Evolutionary conservation across 345 rosid species (phyloP).

Genomic region (Citrus cavaleriei): DNA sequence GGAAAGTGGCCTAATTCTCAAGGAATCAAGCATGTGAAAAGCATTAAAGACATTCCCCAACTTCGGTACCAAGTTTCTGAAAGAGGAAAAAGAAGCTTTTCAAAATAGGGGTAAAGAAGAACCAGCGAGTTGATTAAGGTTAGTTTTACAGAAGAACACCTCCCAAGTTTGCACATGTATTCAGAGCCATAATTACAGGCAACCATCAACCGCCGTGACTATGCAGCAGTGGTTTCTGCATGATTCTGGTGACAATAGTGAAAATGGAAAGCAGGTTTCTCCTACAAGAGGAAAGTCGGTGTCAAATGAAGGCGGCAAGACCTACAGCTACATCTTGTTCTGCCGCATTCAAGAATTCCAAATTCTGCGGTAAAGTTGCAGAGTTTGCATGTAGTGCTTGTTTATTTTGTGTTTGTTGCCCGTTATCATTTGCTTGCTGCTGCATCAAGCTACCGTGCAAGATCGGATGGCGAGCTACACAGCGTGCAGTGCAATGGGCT

Average conservation of each 20-base stretch:
- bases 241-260: neutral
- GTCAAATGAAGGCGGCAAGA: neutral
- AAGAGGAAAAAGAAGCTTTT: neutral
- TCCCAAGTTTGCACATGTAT: too few species aligned
- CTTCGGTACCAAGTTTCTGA: neutral
- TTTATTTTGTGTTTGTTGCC: constrained; percentile 55
- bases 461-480: constrained; percentile 42
- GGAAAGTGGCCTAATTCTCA: neutral
- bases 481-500: constrained; percentile 18
- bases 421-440: constrained; percentile 54
- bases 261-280: neutral
- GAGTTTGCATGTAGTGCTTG: constrained; percentile 56
- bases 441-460: constrained; percentile 56
- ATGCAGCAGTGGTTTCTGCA: neutral
- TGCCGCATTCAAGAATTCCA: constrained; percentile 2
- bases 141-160: neutral
- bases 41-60: neutral
- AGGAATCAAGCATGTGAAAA: constrained; percentile 3
- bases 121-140: neutral
- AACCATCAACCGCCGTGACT: neutral
- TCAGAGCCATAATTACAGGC: too few species aligned
- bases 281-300: neutral
- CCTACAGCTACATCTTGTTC: neutral
- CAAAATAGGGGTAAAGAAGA: neutral
- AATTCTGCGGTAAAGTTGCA: constrained; percentile 22